These are phyloP conservation scores for Earliella scabrosa DNA, from an alignment of 1,284 basidiomycete genomes.

Conservation along the genomic window DNA sequence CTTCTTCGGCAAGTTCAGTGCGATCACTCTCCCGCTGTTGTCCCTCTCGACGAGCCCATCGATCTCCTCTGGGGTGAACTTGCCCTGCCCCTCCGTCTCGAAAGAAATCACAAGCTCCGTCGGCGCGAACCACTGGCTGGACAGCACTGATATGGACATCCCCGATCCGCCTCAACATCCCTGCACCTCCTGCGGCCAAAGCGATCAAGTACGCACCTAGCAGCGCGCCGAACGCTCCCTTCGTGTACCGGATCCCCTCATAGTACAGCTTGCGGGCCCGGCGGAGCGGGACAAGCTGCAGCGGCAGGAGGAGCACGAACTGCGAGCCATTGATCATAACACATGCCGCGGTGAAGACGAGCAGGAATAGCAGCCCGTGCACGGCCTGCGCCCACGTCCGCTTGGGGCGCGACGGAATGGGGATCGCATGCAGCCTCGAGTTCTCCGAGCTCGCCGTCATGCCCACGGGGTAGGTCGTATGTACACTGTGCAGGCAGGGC, in stretches of 20 bases:
- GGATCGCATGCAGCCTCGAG: slow-evolving; percentile 49
- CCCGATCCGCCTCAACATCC: not conserved
- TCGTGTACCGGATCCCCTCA: slow-evolving; percentile 76
- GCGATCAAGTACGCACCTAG: slow-evolving; percentile 60
- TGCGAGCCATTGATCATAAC: slow-evolving; percentile 75
- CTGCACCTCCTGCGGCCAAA: not conserved
- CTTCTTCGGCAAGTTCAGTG: slow-evolving; percentile 75
- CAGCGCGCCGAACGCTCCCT: slow-evolving; percentile 80
- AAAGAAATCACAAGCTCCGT: slow-evolving; percentile 79
- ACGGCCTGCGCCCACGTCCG: slow-evolving; percentile 57
- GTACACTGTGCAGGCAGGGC: not conserved
- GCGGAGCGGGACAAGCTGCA: slow-evolving; percentile 59
- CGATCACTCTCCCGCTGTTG: slow-evolving; percentile 56
- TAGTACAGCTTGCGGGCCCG: slow-evolving; percentile 60
- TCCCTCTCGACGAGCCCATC: slow-evolving; percentile 59
- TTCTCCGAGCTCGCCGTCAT: no score
- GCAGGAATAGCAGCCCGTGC: slow-evolving; percentile 55
- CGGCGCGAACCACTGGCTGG: slow-evolving; percentile 83
- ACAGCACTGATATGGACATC: slow-evolving; percentile 63
- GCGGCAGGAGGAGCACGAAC: slow-evolving; percentile 67
- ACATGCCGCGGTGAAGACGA: slow-evolving; percentile 72
- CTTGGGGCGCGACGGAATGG: slow-evolving; percentile 62
- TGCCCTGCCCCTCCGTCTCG: slow-evolving; percentile 66
- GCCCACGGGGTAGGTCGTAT: not conserved
- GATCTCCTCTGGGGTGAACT: slow-evolving; percentile 62